These are phyloP conservation scores for Alternaria infectoria DNA, from an alignment of 2,329 filamentous ascomycete species.

Conservation along the genomic window DNA sequence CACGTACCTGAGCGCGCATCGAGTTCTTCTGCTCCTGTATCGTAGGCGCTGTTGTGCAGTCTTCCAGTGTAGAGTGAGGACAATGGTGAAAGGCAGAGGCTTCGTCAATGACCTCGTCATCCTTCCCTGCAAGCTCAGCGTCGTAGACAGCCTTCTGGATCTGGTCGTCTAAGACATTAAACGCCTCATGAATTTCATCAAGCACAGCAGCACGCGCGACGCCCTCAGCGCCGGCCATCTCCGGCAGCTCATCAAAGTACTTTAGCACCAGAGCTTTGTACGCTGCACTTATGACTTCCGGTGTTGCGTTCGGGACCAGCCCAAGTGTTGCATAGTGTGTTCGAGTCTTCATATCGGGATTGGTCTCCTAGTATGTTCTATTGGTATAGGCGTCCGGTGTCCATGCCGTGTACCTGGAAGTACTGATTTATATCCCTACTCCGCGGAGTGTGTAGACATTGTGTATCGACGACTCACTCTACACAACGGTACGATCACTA, in stretches of 20 bases:
- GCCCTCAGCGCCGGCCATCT: slow-evolving; percentile 15
- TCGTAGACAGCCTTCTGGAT: slow-evolving; percentile 23
- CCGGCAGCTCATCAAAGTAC: slow-evolving; percentile 19
- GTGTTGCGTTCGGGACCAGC: slow-evolving; percentile 17
- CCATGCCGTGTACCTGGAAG: not conserved
- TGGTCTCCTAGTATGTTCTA: not conserved
- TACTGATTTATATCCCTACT: not conserved
- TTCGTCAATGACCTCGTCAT: not conserved
- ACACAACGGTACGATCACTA: not conserved
- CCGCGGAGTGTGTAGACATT: slow-evolving; percentile 5
- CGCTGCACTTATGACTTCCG: slow-evolving; percentile 22
- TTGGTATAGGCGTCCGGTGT: not conserved
- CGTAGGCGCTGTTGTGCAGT: slow-evolving; percentile 9
- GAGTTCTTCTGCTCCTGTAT: slow-evolving; percentile 17
- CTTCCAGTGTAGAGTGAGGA: not conserved
- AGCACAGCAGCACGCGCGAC: slow-evolving; percentile 13
- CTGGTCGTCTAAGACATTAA: slow-evolving; percentile 22
- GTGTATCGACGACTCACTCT: slow-evolving; percentile 9
- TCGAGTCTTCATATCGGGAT: slow-evolving; percentile 1
- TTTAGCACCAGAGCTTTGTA: slow-evolving; percentile 25
- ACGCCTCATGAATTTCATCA: slow-evolving; percentile 20
- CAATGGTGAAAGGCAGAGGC: slow-evolving; percentile 11
- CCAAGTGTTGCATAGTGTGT: slow-evolving; percentile 25
- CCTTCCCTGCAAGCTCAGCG: slow-evolving; percentile 12
- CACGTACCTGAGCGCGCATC: slow-evolving; percentile 15